Conservation (phyloP, 2,329 filamentous ascomycete genomes). For the Davidsoniella australis region DNA sequence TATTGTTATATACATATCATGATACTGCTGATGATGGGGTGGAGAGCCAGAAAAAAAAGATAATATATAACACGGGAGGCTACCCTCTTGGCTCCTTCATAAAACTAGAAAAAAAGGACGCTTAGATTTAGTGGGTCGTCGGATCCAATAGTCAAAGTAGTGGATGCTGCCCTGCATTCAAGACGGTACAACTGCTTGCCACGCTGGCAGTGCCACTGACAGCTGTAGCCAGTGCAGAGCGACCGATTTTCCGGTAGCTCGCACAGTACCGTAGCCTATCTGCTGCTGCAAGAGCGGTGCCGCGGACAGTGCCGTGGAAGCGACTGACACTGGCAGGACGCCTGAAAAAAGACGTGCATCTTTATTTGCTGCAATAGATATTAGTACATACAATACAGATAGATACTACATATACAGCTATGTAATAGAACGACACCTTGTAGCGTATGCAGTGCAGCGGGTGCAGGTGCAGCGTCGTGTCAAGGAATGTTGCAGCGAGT, state of each 20-base stretch:
- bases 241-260: background rate
- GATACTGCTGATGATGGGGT: no score
- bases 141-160: background rate
- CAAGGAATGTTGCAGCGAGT: background rate
- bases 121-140: background rate
- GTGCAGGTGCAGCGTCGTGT: no score
- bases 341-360: no score
- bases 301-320: constrained; percentile 2
- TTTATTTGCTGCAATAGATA: background rate
- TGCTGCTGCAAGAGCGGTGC: background rate
- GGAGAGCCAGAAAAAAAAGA: no score
- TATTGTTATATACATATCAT: no score
- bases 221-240: constrained; percentile 3
- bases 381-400: no score
- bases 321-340: no score
- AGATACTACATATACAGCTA: no score
- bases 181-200: constrained; percentile 2
- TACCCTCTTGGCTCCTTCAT: no score
- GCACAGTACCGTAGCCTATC: constrained; percentile 1
- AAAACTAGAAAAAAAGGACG: no score
- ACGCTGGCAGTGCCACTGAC: background rate
- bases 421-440: no score
- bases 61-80: no score
- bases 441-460: background rate
- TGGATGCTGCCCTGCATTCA: background rate